A percentile compares a stretch with the other conserved stretches of the same genome.
Conservation (phyloP, 2,329 filamentous ascomycete species). For the Fusarium sp. region DNA sequence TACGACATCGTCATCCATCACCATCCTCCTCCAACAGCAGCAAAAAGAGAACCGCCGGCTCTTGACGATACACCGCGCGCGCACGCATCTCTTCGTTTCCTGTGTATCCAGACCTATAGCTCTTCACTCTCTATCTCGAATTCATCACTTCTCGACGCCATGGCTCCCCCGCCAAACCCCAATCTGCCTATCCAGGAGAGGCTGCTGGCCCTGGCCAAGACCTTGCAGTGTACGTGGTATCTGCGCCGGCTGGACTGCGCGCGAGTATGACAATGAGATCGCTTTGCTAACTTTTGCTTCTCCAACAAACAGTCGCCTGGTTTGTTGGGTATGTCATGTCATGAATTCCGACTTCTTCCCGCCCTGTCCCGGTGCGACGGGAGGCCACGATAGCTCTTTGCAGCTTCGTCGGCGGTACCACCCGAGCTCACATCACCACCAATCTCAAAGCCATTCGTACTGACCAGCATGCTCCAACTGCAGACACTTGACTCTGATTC, state of each 20-base stretch:
- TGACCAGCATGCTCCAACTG: constrained; percentile 29
- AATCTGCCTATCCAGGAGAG: constrained; percentile 81
- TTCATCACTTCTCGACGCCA: constrained; percentile 44
- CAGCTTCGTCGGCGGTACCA: constrained; percentile 4
- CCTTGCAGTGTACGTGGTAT: constrained; percentile 85
- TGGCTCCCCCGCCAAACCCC: constrained; percentile 83
- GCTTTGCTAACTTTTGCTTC: constrained; percentile 43
- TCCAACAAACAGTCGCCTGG: constrained; percentile 75
- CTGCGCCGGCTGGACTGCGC: constrained; percentile 23
- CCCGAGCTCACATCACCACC: constrained; percentile 7
- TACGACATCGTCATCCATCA: constrained; percentile 38
- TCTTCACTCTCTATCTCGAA: constrained; percentile 15
- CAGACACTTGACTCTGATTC: constrained; percentile 89
- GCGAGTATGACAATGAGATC: constrained; percentile 16
- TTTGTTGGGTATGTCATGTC: constrained; percentile 79
- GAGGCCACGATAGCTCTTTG: constrained; percentile 37
- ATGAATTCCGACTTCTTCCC: constrained; percentile 21
- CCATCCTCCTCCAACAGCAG: constrained; percentile 17
- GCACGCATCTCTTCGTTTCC: background rate
- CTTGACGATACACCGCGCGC: constrained; percentile 12
- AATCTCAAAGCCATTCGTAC: constrained; percentile 16
- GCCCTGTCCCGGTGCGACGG: constrained; percentile 22
- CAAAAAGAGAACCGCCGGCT: constrained; percentile 11
- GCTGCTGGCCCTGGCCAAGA: constrained; percentile 85
- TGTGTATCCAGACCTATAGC: constrained; percentile 9